These are phyloP conservation scores for Bacidia gigantensis DNA, from an alignment of 495 filamentous ascomycete species.

Conservation along the genomic window DNA sequence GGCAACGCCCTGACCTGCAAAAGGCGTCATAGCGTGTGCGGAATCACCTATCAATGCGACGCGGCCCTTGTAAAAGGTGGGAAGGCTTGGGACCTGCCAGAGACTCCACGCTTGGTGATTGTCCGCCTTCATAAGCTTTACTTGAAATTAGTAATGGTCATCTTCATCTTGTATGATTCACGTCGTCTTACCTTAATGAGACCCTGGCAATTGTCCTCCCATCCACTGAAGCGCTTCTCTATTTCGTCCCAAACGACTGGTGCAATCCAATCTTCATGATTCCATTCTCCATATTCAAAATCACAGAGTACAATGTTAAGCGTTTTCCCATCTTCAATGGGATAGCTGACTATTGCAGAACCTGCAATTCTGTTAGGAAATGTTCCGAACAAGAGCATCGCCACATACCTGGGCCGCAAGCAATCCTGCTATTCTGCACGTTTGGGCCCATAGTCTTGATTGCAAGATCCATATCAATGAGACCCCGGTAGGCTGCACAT, in stretches of 20 bases:
- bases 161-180: too few species aligned
- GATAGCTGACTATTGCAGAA: conserved; percentile 28
- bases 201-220: too few species aligned
- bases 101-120: background rate
- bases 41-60: conserved; percentile 31
- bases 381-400: background rate
- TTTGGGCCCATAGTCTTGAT: conserved; percentile 33
- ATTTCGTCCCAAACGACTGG: too few species aligned
- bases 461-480: conserved; percentile 38
- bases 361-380: too few species aligned
- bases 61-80: conserved; percentile 20
- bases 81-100: background rate
- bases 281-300: too few species aligned
- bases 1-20: conserved; percentile 27
- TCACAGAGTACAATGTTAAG: too few species aligned
- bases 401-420: conserved; percentile 6
- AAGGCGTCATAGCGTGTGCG: conserved; percentile 30
- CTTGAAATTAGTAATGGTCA: conserved; percentile 33
- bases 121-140: conserved; percentile 5
- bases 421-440: conserved; percentile 6
- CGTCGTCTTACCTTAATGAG: too few species aligned
- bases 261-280: too few species aligned
- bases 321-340: too few species aligned
- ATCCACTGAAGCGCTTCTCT: too few species aligned
- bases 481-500: conserved; percentile 34